Evolutionary conservation across 768 basidiomycete species (phyloP).

Genomic region (Phlebiopsis gigantea): DNA sequence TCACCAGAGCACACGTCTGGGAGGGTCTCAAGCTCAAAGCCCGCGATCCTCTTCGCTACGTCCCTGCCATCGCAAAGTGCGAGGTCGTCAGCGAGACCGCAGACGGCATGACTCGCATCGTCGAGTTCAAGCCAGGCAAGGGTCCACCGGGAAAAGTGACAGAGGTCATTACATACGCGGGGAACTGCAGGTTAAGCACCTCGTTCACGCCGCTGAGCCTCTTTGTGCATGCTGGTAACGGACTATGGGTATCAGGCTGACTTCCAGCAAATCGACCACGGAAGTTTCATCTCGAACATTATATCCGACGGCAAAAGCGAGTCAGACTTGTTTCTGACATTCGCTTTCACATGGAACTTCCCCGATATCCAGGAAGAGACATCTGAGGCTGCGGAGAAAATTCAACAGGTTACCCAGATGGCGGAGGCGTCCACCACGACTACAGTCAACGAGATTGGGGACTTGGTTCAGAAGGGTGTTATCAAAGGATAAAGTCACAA

Average conservation of each 20-base stretch:
- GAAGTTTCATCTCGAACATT: conserved; percentile 8
- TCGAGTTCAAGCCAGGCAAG: conserved; percentile 9
- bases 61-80: conserved; percentile 2
- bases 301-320: conserved; percentile 9
- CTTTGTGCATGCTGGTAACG: not conserved
- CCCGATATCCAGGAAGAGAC: conserved; percentile 7
- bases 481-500: too few relatives aligned
- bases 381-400: conserved; percentile 2
- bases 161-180: conserved; percentile 3
- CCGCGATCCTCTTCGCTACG: conserved; percentile 7
- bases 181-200: not conserved
- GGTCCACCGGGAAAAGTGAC: conserved; percentile 11
- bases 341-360: conserved; percentile 8
- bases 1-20: conserved; percentile 10
- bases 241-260: conserved; percentile 1
- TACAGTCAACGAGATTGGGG: too few relatives aligned
- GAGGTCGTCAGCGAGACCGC: conserved; percentile 7
- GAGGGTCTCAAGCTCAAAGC: conserved; percentile 8
- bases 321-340: conserved; percentile 10
- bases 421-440: not conserved
- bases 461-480: too few relatives aligned
- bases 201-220: not conserved
- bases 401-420: not conserved
- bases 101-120: conserved; percentile 7
- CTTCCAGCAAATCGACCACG: conserved; percentile 2